Evolutionary conservation across 306 rosid genomes (phyloP), one percentile per base, ranked within the genome.

Genomic region (Pyrus communis): DNA sequence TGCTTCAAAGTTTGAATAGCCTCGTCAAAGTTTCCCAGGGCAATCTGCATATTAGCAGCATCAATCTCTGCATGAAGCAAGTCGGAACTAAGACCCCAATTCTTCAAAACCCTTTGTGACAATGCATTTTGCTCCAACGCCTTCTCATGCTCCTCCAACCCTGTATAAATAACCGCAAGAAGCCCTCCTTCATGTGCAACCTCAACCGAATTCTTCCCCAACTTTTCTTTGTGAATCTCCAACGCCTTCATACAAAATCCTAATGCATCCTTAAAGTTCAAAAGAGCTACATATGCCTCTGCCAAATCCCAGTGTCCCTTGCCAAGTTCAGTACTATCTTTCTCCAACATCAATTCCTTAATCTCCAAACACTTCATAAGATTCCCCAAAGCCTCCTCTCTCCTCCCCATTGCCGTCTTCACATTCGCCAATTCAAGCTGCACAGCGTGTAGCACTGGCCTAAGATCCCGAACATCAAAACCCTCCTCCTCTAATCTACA

Each of bases 21-120:
- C 72, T 88, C 88, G 38, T 94, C 91, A 15, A 82, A 94, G 77
- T 87, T 90, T 65, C 94, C 93, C 49, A 94, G 43, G 4, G 98
- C 95, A 79, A 91, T 91, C 87, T 88, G 88, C 96, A 94, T 91
- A 87, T 94, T 90, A 0, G 98, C 96, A 43, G 98, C 89, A 71
- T 91, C 98, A 30, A 91, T 85, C 70, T 94, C 97, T 0, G 96
- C 93, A 7, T 84, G 86, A 84, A 91, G 79, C 83, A 94, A 82
- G 71, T 94, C 94, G 27, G 93, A 84, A 66, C 67, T 86, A 65
- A 87, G 96, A 77, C 93, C 91, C 98, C 94, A 91, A 64, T 88
- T 90, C 88, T 89, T 91, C 85, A 90, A 84, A 83, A 91, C 85
- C 87, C 79, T 90, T 78, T 85, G 91, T 0, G 96, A 87, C 82